Evolutionary conservation across 495 filamentous ascomycete species (phyloP).

Genomic region (Umbilicaria muhlenbergii): DNA sequence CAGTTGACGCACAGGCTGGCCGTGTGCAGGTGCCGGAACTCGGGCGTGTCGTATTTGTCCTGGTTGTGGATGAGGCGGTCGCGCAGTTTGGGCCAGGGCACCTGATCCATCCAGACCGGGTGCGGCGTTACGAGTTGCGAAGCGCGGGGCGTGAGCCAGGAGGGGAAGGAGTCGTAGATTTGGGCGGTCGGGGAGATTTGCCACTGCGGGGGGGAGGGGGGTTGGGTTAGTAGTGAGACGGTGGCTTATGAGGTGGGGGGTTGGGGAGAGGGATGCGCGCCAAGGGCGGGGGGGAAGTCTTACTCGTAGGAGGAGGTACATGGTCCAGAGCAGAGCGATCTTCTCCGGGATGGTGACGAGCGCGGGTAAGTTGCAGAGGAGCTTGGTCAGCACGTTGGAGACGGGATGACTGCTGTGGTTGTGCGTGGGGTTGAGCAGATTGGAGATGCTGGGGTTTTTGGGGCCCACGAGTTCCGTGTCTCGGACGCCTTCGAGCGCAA

Average conservation of each 20-base stretch:
- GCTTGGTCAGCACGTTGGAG: constrained; percentile 8
- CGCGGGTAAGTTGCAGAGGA: too few relatives aligned
- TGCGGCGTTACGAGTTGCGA: constrained; percentile 15
- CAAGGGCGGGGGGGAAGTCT: too few relatives aligned
- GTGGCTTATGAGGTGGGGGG: too few relatives aligned
- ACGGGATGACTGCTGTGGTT: constrained; percentile 25
- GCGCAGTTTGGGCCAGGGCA: constrained; percentile 15
- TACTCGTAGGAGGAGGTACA: too few relatives aligned
- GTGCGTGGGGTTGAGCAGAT: constrained; percentile 22
- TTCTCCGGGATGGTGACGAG: too few relatives aligned
- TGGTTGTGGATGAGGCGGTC: constrained; percentile 19
- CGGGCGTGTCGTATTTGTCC: constrained; percentile 15
- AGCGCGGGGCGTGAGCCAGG: constrained; percentile 12
- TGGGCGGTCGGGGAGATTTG: constrained; percentile 14
- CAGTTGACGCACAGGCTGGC: constrained; percentile 12
- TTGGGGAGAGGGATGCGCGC: too few relatives aligned
- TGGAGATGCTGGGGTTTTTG: constrained; percentile 6
- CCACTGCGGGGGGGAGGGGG: constrained; percentile 14
- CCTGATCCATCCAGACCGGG: constrained; percentile 19
- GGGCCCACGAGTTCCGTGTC: too few relatives aligned
- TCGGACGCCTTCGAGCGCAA: constrained; percentile 29
- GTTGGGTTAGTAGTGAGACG: constrained; percentile 3
- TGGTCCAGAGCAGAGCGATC: too few relatives aligned
- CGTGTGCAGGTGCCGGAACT: constrained; percentile 17
- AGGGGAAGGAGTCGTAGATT: constrained; percentile 13